phyloP scores from a whole-genome alignment of 345 rosid species.

The Dipteronia dyeriana region DNA sequence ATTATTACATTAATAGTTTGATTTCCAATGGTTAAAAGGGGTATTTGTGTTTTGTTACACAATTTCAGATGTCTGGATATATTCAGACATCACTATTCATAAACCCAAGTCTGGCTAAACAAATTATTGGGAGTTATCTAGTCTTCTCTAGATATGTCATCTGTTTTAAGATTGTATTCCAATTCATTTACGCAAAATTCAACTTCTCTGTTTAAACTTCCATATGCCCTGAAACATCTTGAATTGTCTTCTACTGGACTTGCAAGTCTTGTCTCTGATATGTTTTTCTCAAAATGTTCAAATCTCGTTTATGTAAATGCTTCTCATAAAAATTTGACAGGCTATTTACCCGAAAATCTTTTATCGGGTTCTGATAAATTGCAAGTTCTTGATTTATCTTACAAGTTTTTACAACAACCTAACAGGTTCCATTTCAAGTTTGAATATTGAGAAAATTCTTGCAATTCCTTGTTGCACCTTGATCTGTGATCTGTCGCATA shows the following conservation, averaged over 20 bases:
- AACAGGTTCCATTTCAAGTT: constrained; percentile 68
- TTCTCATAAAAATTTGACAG: constrained; percentile 69
- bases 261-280: constrained; percentile 59
- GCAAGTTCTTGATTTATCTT: constrained; percentile 72
- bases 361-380: constrained; percentile 54
- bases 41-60: too few relatives aligned
- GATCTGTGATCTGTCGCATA: constrained; percentile 55
- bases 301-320: constrained; percentile 57
- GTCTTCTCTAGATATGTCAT: constrained; percentile 54
- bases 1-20: too few relatives aligned
- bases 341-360: constrained; percentile 59
- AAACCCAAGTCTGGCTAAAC: too few relatives aligned
- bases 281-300: constrained; percentile 53
- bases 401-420: constrained; percentile 83
- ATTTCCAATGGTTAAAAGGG: too few relatives aligned
- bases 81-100: too few relatives aligned
- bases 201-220: constrained; percentile 74
- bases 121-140: constrained; percentile 40
- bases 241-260: constrained; percentile 66
- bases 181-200: constrained; percentile 60
- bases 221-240: constrained; percentile 59
- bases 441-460: constrained; percentile 53
- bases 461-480: constrained; percentile 59
- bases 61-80: too few relatives aligned
- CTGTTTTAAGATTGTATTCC: constrained; percentile 59